Percentiles rank a stretch among this genome's conserved stretches.
These are phyloP conservation scores for Warburgia ugandensis DNA, from an alignment of 164 flowering plant species.

Conservation along the genomic window DNA sequence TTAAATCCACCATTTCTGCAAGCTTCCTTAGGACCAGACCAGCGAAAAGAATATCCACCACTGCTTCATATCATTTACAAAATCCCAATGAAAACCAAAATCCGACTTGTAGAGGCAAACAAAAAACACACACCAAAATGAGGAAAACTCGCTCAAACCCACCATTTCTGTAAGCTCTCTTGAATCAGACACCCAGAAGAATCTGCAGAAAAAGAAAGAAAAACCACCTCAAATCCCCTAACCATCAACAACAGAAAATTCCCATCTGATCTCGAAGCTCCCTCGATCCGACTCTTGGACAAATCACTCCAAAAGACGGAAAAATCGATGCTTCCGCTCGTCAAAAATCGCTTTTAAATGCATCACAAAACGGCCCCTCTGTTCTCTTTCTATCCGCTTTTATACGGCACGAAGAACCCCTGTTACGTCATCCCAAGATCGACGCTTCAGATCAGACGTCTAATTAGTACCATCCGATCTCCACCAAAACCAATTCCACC, in stretches of 20 bases:
- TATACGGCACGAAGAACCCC: background rate
- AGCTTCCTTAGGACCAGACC: background rate
- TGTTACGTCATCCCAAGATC: conserved; percentile 20
- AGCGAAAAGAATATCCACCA: background rate
- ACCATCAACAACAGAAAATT: background rate
- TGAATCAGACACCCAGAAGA: background rate
- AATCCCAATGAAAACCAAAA: conserved; percentile 2
- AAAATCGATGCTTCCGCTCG: conserved; percentile 24
- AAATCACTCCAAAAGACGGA: conserved; percentile 17
- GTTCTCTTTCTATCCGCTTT: conserved; percentile 7
- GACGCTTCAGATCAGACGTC: conserved; percentile 8
- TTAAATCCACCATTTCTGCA: background rate
- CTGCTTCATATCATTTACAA: too few species aligned
- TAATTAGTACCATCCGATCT: conserved; percentile 15
- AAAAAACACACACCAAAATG: conserved; percentile 5
- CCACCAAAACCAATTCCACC: conserved; percentile 4
- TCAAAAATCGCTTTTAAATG: conserved; percentile 8
- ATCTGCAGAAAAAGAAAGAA: background rate
- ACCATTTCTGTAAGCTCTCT: background rate
- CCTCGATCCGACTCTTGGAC: conserved; percentile 8
- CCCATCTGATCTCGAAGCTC: conserved; percentile 10
- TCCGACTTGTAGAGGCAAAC: background rate
- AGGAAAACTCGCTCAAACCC: conserved; percentile 1
- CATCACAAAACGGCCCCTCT: conserved; percentile 13
- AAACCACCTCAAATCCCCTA: background rate